Percentiles rank a stretch among this genome's conserved stretches.
Evolutionary conservation across 2,329 filamentous ascomycete species (phyloP).

Genomic region (Colletotrichum sansevieriae): DNA sequence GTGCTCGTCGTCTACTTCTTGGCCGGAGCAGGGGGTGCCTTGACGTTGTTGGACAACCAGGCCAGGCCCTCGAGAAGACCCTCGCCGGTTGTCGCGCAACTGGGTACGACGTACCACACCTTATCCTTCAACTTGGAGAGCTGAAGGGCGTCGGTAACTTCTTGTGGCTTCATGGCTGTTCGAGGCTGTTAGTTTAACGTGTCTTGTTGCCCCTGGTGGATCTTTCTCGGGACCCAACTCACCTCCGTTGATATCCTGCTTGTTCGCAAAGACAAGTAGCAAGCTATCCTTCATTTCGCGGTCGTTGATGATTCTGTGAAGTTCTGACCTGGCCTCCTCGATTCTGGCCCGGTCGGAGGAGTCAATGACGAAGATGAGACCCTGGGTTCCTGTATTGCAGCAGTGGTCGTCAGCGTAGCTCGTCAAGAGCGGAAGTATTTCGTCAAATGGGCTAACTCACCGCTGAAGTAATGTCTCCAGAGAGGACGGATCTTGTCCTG

Average conservation of each 20-base stretch:
- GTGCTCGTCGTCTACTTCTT: constrained; percentile 62
- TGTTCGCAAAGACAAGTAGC: constrained; percentile 97
- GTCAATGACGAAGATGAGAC: constrained; percentile 98
- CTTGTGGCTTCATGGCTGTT: constrained; percentile 81
- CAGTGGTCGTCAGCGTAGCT: constrained; percentile 10
- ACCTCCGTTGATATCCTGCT: constrained; percentile 93
- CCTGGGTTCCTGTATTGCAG: constrained; percentile 83
- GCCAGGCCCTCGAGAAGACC: constrained; percentile 85
- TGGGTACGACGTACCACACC: constrained; percentile 87
- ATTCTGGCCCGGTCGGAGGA: constrained; percentile 92
- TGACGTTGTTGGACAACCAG: constrained; percentile 89
- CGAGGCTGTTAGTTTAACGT: constrained; percentile 13
- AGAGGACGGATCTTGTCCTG: constrained; percentile 98
- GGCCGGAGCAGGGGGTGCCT: constrained; percentile 68
- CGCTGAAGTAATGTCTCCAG: constrained; percentile 97
- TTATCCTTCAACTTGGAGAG: constrained; percentile 84
- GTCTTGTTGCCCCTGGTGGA: neutral
- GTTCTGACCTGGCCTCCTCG: constrained; percentile 91
- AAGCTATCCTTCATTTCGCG: constrained; percentile 97
- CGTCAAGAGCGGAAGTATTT: constrained; percentile 4
- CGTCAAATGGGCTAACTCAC: constrained; percentile 56
- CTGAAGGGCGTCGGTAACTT: constrained; percentile 83
- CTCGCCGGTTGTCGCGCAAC: constrained; percentile 84
- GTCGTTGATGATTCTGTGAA: constrained; percentile 98
- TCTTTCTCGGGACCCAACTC: constrained; percentile 39